Evolutionary conservation across 208 protist species (phyloP).

Genomic region (Sergeia podlipaevii): DNA sequence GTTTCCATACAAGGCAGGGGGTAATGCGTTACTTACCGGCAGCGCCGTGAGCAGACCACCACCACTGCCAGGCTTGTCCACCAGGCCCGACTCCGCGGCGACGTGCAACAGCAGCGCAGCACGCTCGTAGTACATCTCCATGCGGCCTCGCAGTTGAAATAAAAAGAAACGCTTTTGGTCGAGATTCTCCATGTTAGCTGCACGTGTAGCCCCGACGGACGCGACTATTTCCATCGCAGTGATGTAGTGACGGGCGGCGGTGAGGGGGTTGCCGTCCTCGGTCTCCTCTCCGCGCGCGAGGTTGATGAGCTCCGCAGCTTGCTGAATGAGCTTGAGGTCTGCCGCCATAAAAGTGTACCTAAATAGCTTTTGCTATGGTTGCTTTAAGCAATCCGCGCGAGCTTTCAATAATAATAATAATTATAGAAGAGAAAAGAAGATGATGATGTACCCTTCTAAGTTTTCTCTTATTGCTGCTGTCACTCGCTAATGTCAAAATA

Average conservation of each 20-base stretch:
- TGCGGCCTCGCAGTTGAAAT: conserved; percentile 48
- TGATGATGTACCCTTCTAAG: too few relatives aligned
- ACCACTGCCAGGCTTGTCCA: conserved; percentile 44
- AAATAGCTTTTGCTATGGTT: conserved; percentile 3
- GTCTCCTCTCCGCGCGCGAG: conserved; percentile 64
- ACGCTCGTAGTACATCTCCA: conserved; percentile 74
- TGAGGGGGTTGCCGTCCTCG: conserved; percentile 66
- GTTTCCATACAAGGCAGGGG: not conserved
- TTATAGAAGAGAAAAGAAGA: not conserved
- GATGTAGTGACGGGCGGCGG: conserved; percentile 56
- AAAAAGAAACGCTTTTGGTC: conserved; percentile 59
- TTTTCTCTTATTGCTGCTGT: too few relatives aligned
- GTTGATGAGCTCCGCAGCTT: conserved; percentile 46
- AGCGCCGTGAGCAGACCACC: conserved; percentile 10
- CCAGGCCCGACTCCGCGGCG: conserved; percentile 43
- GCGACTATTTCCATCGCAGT: conserved; percentile 77
- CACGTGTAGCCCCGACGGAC: conserved; percentile 25
- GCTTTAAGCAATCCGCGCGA: not conserved
- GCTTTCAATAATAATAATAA: not conserved
- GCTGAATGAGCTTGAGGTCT: conserved; percentile 24
- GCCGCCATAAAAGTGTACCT: conserved; percentile 12
- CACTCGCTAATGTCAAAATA: too few relatives aligned
- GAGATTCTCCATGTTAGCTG: conserved; percentile 18
- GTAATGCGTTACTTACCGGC: too few relatives aligned
- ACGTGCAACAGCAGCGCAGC: conserved; percentile 57